Evolutionary conservation across 2,329 filamentous ascomycete genomes (phyloP), one percentile per base, ranked within the genome.

Genomic region (Phialocephala subalpina): DNA sequence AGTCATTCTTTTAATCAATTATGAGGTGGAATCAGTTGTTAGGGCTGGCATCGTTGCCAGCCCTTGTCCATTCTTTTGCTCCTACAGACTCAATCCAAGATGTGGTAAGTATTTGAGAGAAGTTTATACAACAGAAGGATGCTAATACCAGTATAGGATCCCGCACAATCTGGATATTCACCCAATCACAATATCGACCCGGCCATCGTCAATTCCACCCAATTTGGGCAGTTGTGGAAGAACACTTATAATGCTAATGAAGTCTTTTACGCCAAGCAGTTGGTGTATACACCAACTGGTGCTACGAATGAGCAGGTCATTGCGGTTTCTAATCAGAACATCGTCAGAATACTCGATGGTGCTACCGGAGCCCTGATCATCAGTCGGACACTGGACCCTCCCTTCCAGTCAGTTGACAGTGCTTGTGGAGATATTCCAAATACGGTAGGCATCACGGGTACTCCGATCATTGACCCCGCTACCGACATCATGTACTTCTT

Each of bases 311-410:
- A 64, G 75, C 84, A 82, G 60, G 80, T 88, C 49, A 87, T 83
- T 69, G 74, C 86, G 5, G 82, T 85, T 2, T 87, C 85, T 0
- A 84, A 84, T 0, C 84, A 86, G 72, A 87, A 87, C 74, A 86
- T 85, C 57, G 75, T 87, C 9, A 85, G 86, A 73, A 86, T 84
- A 65, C 74, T 87, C 29, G 79, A 87, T 70, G 83, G 83, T 0
- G 82, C 83, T 69, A 86, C 83, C 0, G 85, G 85, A 22, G 78
- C 76, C 2, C 82, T 87, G n/a, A 67, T 87, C 16, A 74, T 76
- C 0, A 78, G 77, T 0, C 76, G 83, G 9, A 85, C 82, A 25
- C 77, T 87, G 0, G 79, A 80, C 63, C 80, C 83, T 49, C 82
- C 82, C 14, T 84, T 84, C 67, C 69, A 45, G 20, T 27, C 59